These are phyloP conservation scores for Cytospora schulzeri DNA, from an alignment of 2,329 filamentous ascomycete species.

Conservation along the genomic window DNA sequence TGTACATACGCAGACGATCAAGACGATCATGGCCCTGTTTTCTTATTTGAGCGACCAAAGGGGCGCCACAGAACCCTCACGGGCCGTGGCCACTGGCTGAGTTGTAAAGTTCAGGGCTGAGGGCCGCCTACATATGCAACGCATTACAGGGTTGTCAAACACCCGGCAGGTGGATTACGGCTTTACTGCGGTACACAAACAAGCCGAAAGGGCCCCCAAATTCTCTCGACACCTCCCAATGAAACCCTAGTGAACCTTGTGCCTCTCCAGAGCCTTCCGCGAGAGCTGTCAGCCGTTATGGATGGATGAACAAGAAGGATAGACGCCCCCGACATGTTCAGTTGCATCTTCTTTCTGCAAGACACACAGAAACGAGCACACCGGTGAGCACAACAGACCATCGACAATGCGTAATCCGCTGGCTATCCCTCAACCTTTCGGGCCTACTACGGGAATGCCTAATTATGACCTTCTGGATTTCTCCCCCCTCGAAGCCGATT, in stretches of 20 bases:
- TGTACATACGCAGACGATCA: background rate
- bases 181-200: conserved; percentile 8
- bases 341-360: background rate
- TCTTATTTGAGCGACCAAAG: conserved; percentile 16
- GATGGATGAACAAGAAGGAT: background rate
- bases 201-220: background rate
- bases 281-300: background rate
- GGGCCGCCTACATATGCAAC: conserved; percentile 9
- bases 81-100: background rate
- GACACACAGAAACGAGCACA: background rate
- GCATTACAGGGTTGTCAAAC: background rate
- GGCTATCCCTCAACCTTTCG: background rate
- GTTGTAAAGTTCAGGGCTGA: background rate
- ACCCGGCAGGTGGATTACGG: background rate
- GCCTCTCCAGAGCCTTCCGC: background rate
- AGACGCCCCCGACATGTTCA: conserved; percentile 5
- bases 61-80: background rate
- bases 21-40: background rate
- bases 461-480: background rate
- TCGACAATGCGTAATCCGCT: background rate
- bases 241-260: background rate
- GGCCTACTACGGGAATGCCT: background rate
- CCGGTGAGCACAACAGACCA: background rate
- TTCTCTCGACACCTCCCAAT: background rate
- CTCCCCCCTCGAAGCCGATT: background rate